Conservation (phyloP, 192 early-diverging fungal genomes). For the Neocallimastix lanati region DNA sequence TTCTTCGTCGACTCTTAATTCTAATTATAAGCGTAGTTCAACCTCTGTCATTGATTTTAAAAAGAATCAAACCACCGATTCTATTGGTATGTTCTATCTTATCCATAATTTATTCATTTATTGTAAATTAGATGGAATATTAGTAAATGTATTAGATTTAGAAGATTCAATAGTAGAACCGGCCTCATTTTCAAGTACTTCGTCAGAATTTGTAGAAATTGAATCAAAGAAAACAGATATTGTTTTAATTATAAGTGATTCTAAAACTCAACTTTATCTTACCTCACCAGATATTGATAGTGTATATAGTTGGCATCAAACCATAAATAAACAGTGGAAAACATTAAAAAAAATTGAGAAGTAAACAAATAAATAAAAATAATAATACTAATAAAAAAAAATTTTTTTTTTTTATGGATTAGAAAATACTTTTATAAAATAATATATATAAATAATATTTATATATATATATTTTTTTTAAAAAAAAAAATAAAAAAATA, state of each 20-base stretch:
- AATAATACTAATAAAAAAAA: too few species aligned
- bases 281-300: background rate
- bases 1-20: background rate
- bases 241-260: background rate
- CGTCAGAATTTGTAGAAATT: background rate
- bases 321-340: background rate
- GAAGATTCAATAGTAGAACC: background rate
- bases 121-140: background rate
- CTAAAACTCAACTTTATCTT: background rate
- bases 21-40: too few species aligned
- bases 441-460: too few species aligned
- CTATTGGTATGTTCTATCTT: background rate
- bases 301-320: background rate
- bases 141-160: background rate
- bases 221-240: background rate
- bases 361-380: too few species aligned
- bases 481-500: too few species aligned
- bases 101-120: background rate
- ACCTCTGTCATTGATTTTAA: background rate
- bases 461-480: too few species aligned
- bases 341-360: background rate
- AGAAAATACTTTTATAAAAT: too few species aligned
- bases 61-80: background rate
- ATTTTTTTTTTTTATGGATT: too few species aligned
- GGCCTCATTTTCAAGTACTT: background rate